These are phyloP conservation scores for Rhizophlyctis rosea DNA, from an alignment of 192 early-diverging fungal species.

Conservation along the genomic window DNA sequence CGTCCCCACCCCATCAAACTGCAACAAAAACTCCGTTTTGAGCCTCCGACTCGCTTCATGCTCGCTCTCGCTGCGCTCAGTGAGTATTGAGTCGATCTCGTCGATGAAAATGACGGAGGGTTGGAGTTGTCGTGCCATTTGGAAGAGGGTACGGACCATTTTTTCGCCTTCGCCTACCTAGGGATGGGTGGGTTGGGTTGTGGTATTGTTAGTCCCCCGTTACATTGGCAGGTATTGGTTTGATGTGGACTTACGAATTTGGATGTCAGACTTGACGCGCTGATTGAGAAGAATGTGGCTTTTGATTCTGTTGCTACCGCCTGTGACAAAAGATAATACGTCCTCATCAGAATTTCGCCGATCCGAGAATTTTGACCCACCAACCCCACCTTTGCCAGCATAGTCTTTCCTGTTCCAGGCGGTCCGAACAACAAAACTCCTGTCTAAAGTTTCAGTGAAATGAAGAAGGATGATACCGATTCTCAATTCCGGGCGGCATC, in stretches of 20 bases:
- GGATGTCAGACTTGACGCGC: conserved; percentile 52
- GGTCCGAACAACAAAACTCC: conserved; percentile 55
- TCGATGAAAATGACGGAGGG: conserved; percentile 59
- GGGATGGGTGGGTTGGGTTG: too few species aligned
- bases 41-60: conserved; percentile 54
- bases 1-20: conserved; percentile 53
- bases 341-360: too few species aligned
- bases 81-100: conserved; percentile 56
- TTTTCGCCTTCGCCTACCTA: conserved; percentile 59
- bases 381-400: conserved; percentile 48
- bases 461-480: background rate
- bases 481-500: background rate
- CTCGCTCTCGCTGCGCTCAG: conserved; percentile 46
- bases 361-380: too few species aligned
- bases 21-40: conserved; percentile 57
- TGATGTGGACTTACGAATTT: conserved; percentile 48
- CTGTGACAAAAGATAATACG: too few species aligned
- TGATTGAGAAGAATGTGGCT: conserved; percentile 54
- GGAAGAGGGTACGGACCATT: conserved; percentile 50
- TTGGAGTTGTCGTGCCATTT: conserved; percentile 48
- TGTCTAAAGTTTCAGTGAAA: conserved; percentile 5
- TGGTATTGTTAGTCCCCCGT: too few species aligned
- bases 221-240: too few species aligned
- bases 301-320: conserved; percentile 50
- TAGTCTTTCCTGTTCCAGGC: conserved; percentile 57